phyloP scores from a whole-genome alignment of 2,329 filamentous ascomycete species.

The Colletotrichum sp. region DNA sequence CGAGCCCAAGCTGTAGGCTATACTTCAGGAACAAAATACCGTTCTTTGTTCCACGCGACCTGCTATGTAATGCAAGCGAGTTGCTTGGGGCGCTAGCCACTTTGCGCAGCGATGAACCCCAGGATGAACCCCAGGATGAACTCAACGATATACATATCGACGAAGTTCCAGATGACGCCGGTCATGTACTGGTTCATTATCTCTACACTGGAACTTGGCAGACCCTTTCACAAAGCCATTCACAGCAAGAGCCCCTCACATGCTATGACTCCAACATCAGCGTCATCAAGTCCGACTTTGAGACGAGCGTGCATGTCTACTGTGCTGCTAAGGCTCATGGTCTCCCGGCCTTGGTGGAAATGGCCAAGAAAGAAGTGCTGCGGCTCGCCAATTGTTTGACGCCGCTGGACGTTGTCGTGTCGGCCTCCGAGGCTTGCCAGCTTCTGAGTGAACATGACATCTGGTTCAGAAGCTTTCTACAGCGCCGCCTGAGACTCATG shows the following conservation, averaged over 20 bases:
- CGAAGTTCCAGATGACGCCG: neutral
- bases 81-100: neutral
- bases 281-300: neutral
- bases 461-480: neutral
- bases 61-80: neutral
- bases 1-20: neutral
- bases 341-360: neutral
- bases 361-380: neutral
- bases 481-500: neutral
- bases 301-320: neutral
- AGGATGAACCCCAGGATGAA: neutral
- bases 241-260: neutral
- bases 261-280: neutral
- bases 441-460: neutral
- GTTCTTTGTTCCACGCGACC: neutral
- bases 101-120: neutral
- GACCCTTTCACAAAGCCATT: neutral
- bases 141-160: neutral
- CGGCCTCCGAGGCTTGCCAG: neutral
- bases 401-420: neutral
- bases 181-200: conserved; percentile 8
- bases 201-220: conserved; percentile 4
- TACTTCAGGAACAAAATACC: neutral
- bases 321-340: neutral
- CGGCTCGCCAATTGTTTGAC: neutral